phyloP scores from a whole-genome alignment of 192 early-diverging fungal genomes.

The Coemansia sp. region DNA sequence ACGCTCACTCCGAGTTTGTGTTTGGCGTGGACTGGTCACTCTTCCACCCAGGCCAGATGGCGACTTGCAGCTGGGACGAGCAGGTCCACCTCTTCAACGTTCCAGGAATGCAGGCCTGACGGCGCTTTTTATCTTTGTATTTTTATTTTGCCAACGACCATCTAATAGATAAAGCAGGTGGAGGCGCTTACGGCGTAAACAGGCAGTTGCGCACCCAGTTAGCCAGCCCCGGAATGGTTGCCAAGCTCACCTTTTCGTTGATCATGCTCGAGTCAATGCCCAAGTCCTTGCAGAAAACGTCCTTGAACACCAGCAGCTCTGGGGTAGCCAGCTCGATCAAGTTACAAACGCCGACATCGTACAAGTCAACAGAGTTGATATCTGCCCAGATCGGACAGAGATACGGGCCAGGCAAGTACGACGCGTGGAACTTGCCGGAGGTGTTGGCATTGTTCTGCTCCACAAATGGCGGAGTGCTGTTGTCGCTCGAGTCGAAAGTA shows the following conservation, averaged over 20 bases:
- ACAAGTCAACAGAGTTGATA: slow-evolving; percentile 46
- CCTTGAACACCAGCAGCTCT: slow-evolving; percentile 48
- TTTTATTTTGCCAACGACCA: background rate
- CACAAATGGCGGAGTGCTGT: slow-evolving; percentile 17
- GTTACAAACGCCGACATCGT: slow-evolving; percentile 46
- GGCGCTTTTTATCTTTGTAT: background rate
- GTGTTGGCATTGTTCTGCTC: slow-evolving; percentile 33
- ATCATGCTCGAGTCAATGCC: slow-evolving; percentile 33
- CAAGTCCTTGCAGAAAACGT: slow-evolving; percentile 48
- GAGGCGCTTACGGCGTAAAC: slow-evolving; percentile 3
- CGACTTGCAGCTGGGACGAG: slow-evolving; percentile 97
- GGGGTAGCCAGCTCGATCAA: slow-evolving; percentile 43
- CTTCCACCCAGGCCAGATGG: slow-evolving; percentile 81
- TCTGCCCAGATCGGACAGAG: slow-evolving; percentile 52
- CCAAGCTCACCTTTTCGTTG: slow-evolving; percentile 37
- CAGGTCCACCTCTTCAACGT: slow-evolving; percentile 63
- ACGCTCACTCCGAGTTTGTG: slow-evolving; percentile 94
- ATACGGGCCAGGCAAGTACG: slow-evolving; percentile 42
- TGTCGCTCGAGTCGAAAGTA: slow-evolving; percentile 22
- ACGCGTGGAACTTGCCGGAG: slow-evolving; percentile 40
- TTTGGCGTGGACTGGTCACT: slow-evolving; percentile 91
- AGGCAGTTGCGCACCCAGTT: slow-evolving; percentile 39
- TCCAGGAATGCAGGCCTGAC: slow-evolving; percentile 4
- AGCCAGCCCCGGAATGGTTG: slow-evolving; percentile 35
- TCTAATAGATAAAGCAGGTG: background rate